Evolutionary conservation across 805 yeast genomes (phyloP).

Genomic region (Monosporozyma yasuniensis): DNA sequence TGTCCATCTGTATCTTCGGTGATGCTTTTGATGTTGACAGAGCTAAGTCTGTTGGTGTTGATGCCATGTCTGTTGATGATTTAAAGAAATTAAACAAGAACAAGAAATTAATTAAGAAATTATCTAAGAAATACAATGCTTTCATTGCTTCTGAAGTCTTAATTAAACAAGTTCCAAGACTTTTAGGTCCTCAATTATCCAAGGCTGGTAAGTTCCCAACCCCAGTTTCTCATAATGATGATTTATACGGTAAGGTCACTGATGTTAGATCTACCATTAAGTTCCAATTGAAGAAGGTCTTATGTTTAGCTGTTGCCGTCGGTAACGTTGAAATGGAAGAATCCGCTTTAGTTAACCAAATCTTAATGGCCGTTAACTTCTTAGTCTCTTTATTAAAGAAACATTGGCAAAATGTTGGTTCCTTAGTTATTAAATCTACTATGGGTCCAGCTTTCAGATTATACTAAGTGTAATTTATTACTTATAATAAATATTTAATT

Average conservation of each 20-base stretch:
- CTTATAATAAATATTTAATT: neutral
- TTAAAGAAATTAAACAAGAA: slow-evolving; percentile 99
- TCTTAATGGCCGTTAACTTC: slow-evolving; percentile 98
- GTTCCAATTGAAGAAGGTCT: slow-evolving; percentile 99
- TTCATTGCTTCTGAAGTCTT: slow-evolving; percentile 98
- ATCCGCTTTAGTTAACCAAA: slow-evolving; percentile 92
- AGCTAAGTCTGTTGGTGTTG: slow-evolving; percentile 98
- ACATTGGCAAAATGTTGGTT: slow-evolving; percentile 99
- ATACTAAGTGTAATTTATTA: slow-evolving; percentile 51
- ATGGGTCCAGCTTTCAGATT: slow-evolving; percentile 99
- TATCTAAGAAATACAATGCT: slow-evolving; percentile 99
- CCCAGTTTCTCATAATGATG: slow-evolving; percentile 99
- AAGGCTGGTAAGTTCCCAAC: slow-evolving; percentile 99
- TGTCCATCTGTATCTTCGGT: slow-evolving; percentile 99
- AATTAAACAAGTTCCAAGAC: slow-evolving; percentile 99
- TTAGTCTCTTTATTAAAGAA: slow-evolving; percentile 98
- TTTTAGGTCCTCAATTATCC: slow-evolving; percentile 99
- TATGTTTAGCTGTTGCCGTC: slow-evolving; percentile 98
- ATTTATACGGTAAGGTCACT: slow-evolving; percentile 86
- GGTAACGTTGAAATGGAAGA: slow-evolving; percentile 99
- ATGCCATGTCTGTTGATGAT: slow-evolving; percentile 99
- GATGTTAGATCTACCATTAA: slow-evolving; percentile 99
- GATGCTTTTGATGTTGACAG: slow-evolving; percentile 99
- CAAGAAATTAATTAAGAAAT: slow-evolving; percentile 99
- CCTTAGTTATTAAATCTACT: slow-evolving; percentile 96